phyloP scores from a whole-genome alignment of 1,284 basidiomycete species.

The Porodaedalea pini region DNA sequence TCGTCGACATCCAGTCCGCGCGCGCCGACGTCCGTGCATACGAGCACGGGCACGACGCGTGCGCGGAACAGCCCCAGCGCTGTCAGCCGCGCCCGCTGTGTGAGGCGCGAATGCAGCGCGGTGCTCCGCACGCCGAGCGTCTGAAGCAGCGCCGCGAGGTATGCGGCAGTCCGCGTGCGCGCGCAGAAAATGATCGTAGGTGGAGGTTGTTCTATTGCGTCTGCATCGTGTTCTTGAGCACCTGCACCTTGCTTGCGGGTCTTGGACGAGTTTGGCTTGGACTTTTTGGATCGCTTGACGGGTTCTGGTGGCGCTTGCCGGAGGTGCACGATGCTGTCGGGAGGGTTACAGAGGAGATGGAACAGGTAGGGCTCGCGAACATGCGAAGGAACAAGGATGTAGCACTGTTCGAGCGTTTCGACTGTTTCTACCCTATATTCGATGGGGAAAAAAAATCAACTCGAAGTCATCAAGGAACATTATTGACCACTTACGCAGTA shows the following conservation, averaged over 20 bases:
- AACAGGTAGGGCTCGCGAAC: slow-evolving; percentile 92
- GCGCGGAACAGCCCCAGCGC: slow-evolving; percentile 88
- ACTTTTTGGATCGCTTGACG: slow-evolving; percentile 34
- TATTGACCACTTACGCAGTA: slow-evolving; percentile 54
- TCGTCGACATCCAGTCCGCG: slow-evolving; percentile 94
- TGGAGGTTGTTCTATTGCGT: slow-evolving; percentile 64
- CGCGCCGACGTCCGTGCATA: slow-evolving; percentile 94
- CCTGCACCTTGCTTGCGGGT: slow-evolving; percentile 32
- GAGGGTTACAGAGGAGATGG: slow-evolving; percentile 85
- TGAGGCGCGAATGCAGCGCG: slow-evolving; percentile 89
- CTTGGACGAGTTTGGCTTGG: slow-evolving; percentile 26
- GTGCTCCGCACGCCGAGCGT: slow-evolving; percentile 81
- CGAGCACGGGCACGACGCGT: slow-evolving; percentile 83
- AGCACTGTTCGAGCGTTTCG: slow-evolving; percentile 81
- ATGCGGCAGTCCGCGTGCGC: slow-evolving; percentile 84
- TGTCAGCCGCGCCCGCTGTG: slow-evolving; percentile 82
- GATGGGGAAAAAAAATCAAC: neutral
- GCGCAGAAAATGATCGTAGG: slow-evolving; percentile 96
- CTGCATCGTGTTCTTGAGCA: slow-evolving; percentile 43
- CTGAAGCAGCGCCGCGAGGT: slow-evolving; percentile 79
- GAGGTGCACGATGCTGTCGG: slow-evolving; percentile 68
- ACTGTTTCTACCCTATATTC: slow-evolving; percentile 77
- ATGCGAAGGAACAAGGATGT: slow-evolving; percentile 92
- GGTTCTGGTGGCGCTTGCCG: slow-evolving; percentile 58
- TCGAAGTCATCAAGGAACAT: neutral